Base-by-base conservation (phyloP, 768 basidiomycete genomes). In the Termitomyces bulborhizus region DNA sequence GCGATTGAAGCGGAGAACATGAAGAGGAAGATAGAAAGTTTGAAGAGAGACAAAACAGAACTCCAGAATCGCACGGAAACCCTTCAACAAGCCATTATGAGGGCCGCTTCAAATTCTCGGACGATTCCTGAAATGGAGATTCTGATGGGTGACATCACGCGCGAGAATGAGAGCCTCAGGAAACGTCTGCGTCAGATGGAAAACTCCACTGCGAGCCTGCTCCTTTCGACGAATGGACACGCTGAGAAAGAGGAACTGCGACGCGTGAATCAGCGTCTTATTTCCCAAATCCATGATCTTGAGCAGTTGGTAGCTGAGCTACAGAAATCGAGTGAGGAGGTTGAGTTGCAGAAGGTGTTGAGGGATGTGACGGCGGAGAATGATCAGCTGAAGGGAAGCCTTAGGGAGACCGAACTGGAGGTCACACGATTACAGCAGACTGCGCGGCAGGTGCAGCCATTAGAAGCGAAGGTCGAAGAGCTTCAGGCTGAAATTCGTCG, bases 121-220 rank as follows among this genome's bases (percentile, higher is more conserved):
- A 60, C 66, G 1, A 72, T 67, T 53, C 63, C 65, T 40, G 72
- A 75, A 54, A 51, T 74, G 57, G 67, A 68, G 50, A 65, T 76
- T 15, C 55, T 75, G 34, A 65, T 76, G 57, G 60, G 61, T 18
- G 73, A 75, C 50, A 67, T 73, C 21, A 75, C 75, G 9, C 65
- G 66, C 50, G 74, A 76, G 63, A 76, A 76, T 50, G 72, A 76
- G 51, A 51, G 37, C 2, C 63, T 75, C 41, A 75, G 75, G 56
- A 55, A 54, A 3, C 64, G 71, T 32, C 57, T 72, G 24, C 66
- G 75, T 43, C 62, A 71, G 42, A 71, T 71, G 68, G 63, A 74
- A 31, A 60, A 63, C 34, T 69, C 71, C 2, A 73, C 73, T 62
- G 68, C 73, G 46, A 67, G 66, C 39, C 54, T 73, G 11, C 60